Evolutionary conservation across 768 basidiomycete genomes (phyloP).

Genomic region (Phaffia tasmanica): DNA sequence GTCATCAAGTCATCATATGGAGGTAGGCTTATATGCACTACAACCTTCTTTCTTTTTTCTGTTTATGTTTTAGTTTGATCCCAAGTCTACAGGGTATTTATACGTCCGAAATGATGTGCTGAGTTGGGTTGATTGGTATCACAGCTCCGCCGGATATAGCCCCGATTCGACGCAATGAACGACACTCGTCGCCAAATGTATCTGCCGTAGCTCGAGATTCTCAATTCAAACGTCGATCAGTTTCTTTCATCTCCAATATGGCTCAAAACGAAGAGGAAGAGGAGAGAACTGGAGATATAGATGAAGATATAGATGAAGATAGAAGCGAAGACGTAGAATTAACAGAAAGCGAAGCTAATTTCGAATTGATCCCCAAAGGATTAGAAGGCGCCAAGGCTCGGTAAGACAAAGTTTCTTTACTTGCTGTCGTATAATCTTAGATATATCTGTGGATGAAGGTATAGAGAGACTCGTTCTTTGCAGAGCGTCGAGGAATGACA

Average conservation of each 20-base stretch:
- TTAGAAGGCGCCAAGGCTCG: constrained; percentile 11
- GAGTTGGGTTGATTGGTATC: too few relatives aligned
- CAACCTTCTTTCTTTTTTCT: constrained; percentile 2
- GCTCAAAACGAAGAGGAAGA: background rate
- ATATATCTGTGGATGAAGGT: too few relatives aligned
- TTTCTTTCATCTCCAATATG: background rate
- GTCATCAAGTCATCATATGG: constrained; percentile 16
- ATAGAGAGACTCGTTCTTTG: too few relatives aligned
- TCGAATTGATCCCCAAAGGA: background rate
- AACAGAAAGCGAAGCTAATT: constrained; percentile 5
- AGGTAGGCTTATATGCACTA: background rate
- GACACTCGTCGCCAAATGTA: constrained; percentile 6
- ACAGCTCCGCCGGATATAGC: constrained; percentile 16
- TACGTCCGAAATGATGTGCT: too few relatives aligned
- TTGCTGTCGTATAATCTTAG: too few relatives aligned
- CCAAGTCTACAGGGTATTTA: too few relatives aligned
- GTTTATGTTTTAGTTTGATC: background rate
- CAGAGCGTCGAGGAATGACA: background rate
- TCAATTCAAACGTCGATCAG: background rate
- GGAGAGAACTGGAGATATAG: background rate
- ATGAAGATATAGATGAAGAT: background rate
- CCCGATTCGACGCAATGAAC: background rate
- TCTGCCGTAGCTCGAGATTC: background rate
- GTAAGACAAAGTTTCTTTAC: background rate
- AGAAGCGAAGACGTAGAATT: constrained; percentile 1